Conservation (phyloP, 2,329 filamentous ascomycete species). For the Leptographium flavum region DNA sequence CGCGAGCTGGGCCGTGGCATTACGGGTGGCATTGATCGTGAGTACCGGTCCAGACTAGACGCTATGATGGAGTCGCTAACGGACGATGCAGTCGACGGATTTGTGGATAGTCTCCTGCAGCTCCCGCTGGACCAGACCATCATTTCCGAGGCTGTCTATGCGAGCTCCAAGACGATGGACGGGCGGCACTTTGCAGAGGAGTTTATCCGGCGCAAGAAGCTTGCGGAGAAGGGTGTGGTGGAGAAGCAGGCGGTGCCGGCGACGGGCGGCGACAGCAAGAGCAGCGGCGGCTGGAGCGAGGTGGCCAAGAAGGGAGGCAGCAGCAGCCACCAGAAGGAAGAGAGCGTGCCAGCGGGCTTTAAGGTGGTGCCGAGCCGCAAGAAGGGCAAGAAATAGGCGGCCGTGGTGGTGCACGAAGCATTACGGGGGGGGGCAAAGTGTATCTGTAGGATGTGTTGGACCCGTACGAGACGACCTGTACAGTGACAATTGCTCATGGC, state of each 20-base stretch:
- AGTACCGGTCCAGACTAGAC: constrained; percentile 16
- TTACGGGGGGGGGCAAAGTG: no score
- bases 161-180: constrained; percentile 76
- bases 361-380: constrained; percentile 87
- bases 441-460: no score
- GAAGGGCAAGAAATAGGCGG: constrained; percentile 63
- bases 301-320: constrained; percentile 80
- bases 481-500: no score
- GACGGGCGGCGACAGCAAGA: constrained; percentile 23
- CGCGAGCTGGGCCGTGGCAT: constrained; percentile 65
- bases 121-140: constrained; percentile 67
- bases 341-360: constrained; percentile 46
- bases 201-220: constrained; percentile 82
- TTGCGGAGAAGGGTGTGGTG: constrained; percentile 75
- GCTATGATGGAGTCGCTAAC: neutral
- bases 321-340: constrained; percentile 30
- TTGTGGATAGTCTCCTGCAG: constrained; percentile 60
- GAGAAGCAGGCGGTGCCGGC: constrained; percentile 47
- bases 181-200: constrained; percentile 88
- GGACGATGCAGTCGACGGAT: constrained; percentile 52
- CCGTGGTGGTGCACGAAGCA: no score
- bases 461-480: no score
- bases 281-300: constrained; percentile 75
- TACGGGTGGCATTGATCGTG: constrained; percentile 35
- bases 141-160: constrained; percentile 83